Conservation (phyloP, 2,329 filamentous ascomycete genomes). For the Xylaria sp. region DNA sequence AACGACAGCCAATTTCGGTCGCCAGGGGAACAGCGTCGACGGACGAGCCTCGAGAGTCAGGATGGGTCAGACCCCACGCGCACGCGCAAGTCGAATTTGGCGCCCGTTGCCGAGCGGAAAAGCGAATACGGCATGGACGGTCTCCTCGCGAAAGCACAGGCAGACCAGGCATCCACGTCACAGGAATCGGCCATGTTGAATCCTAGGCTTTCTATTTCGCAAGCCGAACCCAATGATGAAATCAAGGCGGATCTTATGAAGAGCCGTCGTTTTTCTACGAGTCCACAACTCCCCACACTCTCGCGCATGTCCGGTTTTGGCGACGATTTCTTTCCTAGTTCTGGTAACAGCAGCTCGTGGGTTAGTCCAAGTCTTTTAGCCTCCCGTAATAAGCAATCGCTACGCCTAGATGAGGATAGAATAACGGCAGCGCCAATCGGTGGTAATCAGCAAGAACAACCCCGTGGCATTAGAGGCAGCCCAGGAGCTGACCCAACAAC, state of each 20-base stretch:
- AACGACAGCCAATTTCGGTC: slow-evolving; percentile 33
- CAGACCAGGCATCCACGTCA: not conserved
- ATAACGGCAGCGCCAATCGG: slow-evolving; percentile 2
- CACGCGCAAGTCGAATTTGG: slow-evolving; percentile 49
- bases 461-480: slow-evolving; percentile 30
- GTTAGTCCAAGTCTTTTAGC: slow-evolving; percentile 2
- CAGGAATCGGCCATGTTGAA: not conserved
- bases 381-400: not conserved
- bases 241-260: slow-evolving; percentile 24
- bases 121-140: slow-evolving; percentile 64
- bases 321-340: slow-evolving; percentile 58
- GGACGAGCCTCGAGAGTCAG: slow-evolving; percentile 40
- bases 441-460: slow-evolving; percentile 23
- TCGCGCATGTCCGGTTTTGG: slow-evolving; percentile 66
- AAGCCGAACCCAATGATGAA: slow-evolving; percentile 11
- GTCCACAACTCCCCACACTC: slow-evolving; percentile 64
- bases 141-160: slow-evolving; percentile 34
- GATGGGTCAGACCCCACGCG: slow-evolving; percentile 46
- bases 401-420: not conserved
- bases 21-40: slow-evolving; percentile 35
- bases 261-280: slow-evolving; percentile 51
- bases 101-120: slow-evolving; percentile 63
- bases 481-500: slow-evolving; percentile 27
- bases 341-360: slow-evolving; percentile 31
- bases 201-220: not conserved